Conservation (phyloP, 371 early-diverging fungal genomes). For the Mucor indicus region DNA sequence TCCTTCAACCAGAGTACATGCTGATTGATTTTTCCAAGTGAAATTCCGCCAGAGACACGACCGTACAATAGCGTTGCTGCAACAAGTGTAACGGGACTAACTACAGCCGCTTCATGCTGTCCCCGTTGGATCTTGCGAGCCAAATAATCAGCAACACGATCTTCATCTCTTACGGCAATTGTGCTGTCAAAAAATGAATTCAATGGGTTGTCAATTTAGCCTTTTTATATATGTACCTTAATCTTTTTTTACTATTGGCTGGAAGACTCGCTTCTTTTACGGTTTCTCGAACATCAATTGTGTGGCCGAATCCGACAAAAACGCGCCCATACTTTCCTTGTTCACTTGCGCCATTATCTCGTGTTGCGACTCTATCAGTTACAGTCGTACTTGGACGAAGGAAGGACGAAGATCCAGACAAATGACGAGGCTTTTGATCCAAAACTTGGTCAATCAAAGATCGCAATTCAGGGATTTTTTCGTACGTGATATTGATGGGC, state of each 20-base stretch:
- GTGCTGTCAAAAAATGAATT: conserved; percentile 5
- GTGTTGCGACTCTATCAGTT: conserved; percentile 30
- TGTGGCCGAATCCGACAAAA: conserved; percentile 40
- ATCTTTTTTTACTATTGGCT: conserved; percentile 9
- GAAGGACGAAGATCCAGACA: conserved; percentile 20
- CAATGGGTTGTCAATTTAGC: not conserved
- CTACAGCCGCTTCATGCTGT: conserved; percentile 33
- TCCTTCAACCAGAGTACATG: conserved; percentile 37
- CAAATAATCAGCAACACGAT: conserved; percentile 23
- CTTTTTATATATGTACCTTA: conserved; percentile 4
- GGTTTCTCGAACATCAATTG: conserved; percentile 20
- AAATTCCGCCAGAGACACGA: conserved; percentile 29
- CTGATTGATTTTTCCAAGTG: conserved; percentile 37
- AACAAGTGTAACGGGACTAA: conserved; percentile 42
- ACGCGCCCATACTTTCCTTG: conserved; percentile 46
- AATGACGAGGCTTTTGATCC: conserved; percentile 38
- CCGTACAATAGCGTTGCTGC: conserved; percentile 46
- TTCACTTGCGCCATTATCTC: conserved; percentile 24
- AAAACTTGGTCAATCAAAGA: conserved; percentile 45
- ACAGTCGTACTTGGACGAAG: conserved; percentile 37
- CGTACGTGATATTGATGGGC: conserved; percentile 47
- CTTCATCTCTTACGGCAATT: conserved; percentile 19
- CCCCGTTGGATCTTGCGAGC: conserved; percentile 33
- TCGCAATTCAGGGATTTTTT: conserved; percentile 47
- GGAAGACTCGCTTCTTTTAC: conserved; percentile 14